Base-by-base conservation (phyloP, 768 basidiomycete species). In the Lenzites betulinus region DNA sequence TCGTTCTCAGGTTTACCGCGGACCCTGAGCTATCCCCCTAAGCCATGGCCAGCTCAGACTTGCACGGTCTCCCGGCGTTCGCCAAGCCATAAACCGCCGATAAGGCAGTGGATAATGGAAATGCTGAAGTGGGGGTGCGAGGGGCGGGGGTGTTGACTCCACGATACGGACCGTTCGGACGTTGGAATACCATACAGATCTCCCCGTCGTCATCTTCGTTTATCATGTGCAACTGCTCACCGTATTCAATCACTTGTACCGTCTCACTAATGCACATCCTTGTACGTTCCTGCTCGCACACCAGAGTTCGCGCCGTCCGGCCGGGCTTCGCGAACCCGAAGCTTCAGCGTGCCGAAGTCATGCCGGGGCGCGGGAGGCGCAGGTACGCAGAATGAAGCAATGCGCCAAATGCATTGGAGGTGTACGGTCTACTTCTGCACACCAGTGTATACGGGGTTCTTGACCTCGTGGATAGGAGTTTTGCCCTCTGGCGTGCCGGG, bases 391-490 rank as follows among this genome's bases (percentile, higher is more conserved):
- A 30, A 50, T 42, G 46, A 39, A 56, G 51, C 46, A 51, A 49
- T 43, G 42, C 28, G 53, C 47, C 53, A 48, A 23, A 36, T 63
- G 26, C 61, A 63, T 67, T 64, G 54, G 25, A 51, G 36, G 55
- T 26, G 44, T 28, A 39, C 13, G 6, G 51, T 66, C 71, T 69
- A 96, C 79, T 95, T 95, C 81, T 96, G 95, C 66, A 93, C 79
- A 43, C 85, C 77, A 65, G 84, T 88, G 78, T 85, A 94, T 71
- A 96, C 83, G 3, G 95, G 94, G 59, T 78, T 90, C 74, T 87
- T 80, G 71, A 93, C 83, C 72, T 98, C 95, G 74, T 98, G 94
- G 72, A 98, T 86, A 59, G 85, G 94, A 36, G 83, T 81, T 74
- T 91, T 81, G 60, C 90, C 93, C 64, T 81, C 81, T 60, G 96